Evolutionary conservation across 805 yeast species (phyloP), one percentile per base, ranked within the genome.

Genomic region (Grigorovia jiainica): DNA sequence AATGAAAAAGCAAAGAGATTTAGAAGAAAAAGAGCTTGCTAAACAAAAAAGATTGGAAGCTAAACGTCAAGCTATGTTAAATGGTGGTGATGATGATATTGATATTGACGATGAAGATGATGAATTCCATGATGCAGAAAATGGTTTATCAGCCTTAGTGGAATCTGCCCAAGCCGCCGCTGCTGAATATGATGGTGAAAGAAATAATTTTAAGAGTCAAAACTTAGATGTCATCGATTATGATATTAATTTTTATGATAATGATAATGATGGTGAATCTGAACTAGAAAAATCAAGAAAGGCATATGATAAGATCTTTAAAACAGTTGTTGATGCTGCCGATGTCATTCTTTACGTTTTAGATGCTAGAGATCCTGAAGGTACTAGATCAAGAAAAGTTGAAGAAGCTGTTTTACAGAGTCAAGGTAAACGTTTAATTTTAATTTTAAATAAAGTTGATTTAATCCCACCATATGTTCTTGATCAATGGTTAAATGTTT

Each of bases 331-430:
- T 18, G 97, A 87, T 46, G 82, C 87, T 18, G 71, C 97, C 2
- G 98, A 90, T 60, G 95, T 90, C 42, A 71, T 90, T 16, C 70
- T 89, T 43, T 90, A 92, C 57, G 96, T 90, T n/a, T 68, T 90
- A 57, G 98, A 90, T 65, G 95, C 98, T 1, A 80, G 98, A 64
- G 96, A 92, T 64, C 98, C 98, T 42, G 95, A 86, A 63, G 80
- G 87, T 16, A 90, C 97, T 3, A 78, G 98, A 58, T 87, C 97
- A 7, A 78, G 79, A 60, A 86, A 78, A 58, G 89, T 92, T 34
- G 98, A 92, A 69, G 83, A 86, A 60, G 85, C 94, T 3, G 87
- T 92, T 36, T 66, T 89, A 46, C 82, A 80, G 56, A 75, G 78
- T 52, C 83, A 84, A 46, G 61, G 64, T 36, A 92, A 92, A 64